Percentiles rank a stretch among this genome's conserved stretches.
These are phyloP conservation scores for Fusarium sp. DNA, from an alignment of 2,329 filamentous ascomycete genomes.

Conservation along the genomic window DNA sequence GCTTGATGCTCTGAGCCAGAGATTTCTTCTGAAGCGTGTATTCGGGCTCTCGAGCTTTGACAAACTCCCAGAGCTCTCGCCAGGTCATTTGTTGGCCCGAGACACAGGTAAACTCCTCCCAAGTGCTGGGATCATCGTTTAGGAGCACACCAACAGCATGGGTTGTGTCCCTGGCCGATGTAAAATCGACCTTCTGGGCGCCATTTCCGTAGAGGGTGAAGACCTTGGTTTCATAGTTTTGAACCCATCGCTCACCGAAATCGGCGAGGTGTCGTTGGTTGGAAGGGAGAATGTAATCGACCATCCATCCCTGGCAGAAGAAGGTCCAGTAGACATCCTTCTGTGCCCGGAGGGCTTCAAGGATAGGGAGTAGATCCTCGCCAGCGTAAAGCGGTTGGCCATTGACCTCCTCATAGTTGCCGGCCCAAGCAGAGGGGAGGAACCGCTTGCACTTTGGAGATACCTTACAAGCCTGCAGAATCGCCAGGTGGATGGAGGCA, in stretches of 20 bases:
- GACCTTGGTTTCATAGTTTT: not conserved
- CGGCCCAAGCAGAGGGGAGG: constrained; percentile 4
- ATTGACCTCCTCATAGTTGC: not conserved
- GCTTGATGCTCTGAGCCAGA: not conserved
- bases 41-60: not conserved
- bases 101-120: not conserved
- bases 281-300: not conserved
- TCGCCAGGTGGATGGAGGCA: not conserved
- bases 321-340: not conserved
- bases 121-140: not conserved
- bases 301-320: constrained; percentile 5
- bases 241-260: not conserved
- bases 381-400: constrained; percentile 4
- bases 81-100: not conserved
- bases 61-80: not conserved
- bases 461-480: constrained; percentile 7
- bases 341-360: not conserved
- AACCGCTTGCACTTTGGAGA: constrained; percentile 14
- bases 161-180: not conserved
- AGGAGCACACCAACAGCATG: not conserved
- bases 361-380: not conserved
- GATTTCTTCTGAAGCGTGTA: not conserved
- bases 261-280: not conserved
- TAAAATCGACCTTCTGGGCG: not conserved
- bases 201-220: not conserved